These are phyloP conservation scores for Phaffomyces antillensis DNA, from an alignment of 805 yeast species.

Conservation along the genomic window DNA sequence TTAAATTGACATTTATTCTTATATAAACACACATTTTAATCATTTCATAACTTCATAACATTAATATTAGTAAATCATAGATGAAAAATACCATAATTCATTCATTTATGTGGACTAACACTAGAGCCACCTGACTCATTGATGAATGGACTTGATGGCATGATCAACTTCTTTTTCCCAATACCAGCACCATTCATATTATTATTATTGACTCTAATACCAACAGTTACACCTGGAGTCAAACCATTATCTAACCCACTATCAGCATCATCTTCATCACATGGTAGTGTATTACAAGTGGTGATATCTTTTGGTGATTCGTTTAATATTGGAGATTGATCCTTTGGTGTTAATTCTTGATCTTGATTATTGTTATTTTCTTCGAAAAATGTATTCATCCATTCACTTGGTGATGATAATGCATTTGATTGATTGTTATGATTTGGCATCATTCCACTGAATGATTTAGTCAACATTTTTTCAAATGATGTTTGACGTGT, in stretches of 20 bases:
- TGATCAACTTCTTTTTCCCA: constrained; percentile 3
- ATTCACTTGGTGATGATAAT: constrained; percentile 19
- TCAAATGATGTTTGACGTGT: constrained; percentile 31
- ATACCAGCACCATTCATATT: constrained; percentile 1
- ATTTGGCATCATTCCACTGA: constrained; percentile 19
- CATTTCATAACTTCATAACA: too few species aligned
- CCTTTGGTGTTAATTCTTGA: constrained; percentile 23
- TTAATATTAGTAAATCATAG: too few species aligned
- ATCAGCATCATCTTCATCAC: constrained; percentile 18
- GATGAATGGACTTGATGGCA: constrained; percentile 20
- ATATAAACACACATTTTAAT: too few species aligned
- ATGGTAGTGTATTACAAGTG: constrained; percentile 25
- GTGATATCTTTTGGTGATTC: constrained; percentile 24
- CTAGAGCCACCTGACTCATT: background rate
- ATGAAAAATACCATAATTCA: too few species aligned
- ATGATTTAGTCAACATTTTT: constrained; percentile 32
- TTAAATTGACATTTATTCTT: too few species aligned
- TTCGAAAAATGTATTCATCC: constrained; percentile 21
- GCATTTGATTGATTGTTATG: constrained; percentile 1
- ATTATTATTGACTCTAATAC: constrained; percentile 1
- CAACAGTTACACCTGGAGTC: background rate
- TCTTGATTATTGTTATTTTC: background rate
- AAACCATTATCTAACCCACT: background rate
- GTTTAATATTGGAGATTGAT: constrained; percentile 13
- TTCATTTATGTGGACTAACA: too few species aligned